Evolutionary conservation across 345 rosid species (phyloP).

Genomic region (Cardamine resedifolia): DNA sequence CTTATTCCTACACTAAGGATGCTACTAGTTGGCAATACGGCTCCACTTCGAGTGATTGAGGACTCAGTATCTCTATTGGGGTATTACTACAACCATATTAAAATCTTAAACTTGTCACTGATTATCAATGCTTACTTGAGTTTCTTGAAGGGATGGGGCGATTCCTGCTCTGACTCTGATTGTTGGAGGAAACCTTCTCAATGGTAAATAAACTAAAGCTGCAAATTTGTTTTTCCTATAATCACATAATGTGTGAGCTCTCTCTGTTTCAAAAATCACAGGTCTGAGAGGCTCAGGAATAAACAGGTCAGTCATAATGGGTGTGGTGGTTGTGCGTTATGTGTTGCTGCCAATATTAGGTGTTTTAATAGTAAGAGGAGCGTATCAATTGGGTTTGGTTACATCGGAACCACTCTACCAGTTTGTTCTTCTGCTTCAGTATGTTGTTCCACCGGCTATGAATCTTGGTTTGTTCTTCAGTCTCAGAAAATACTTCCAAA

Average conservation of each 20-base stretch:
- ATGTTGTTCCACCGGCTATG: slow-evolving; percentile 77
- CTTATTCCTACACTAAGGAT: slow-evolving; percentile 46
- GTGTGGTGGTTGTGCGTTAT: slow-evolving; percentile 52
- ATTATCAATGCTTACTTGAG: slow-evolving; percentile 1
- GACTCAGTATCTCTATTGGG: slow-evolving; percentile 57
- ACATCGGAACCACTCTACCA: slow-evolving; percentile 58
- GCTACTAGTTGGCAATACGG: slow-evolving; percentile 50
- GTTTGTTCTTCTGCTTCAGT: slow-evolving; percentile 62
- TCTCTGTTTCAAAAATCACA: slow-evolving; percentile 21
- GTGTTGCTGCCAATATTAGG: slow-evolving; percentile 59
- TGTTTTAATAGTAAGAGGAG: slow-evolving; percentile 49
- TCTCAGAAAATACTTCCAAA: slow-evolving; percentile 19
- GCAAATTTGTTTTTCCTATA: background rate
- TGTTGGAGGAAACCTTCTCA: slow-evolving; percentile 66
- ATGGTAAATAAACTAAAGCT: slow-evolving; percentile 39
- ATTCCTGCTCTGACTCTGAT: slow-evolving; percentile 65
- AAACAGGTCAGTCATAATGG: slow-evolving; percentile 42
- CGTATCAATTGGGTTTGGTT: slow-evolving; percentile 48
- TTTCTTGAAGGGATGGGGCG: slow-evolving; percentile 55
- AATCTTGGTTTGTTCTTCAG: slow-evolving; percentile 52
- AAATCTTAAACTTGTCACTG: background rate
- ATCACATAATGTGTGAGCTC: background rate
- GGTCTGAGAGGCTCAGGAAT: slow-evolving; percentile 55
- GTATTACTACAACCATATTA: slow-evolving; percentile 39
- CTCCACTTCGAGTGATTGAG: slow-evolving; percentile 62